phyloP scores from a whole-genome alignment of 768 basidiomycete species.

The Pleurotus tuoliensis region DNA sequence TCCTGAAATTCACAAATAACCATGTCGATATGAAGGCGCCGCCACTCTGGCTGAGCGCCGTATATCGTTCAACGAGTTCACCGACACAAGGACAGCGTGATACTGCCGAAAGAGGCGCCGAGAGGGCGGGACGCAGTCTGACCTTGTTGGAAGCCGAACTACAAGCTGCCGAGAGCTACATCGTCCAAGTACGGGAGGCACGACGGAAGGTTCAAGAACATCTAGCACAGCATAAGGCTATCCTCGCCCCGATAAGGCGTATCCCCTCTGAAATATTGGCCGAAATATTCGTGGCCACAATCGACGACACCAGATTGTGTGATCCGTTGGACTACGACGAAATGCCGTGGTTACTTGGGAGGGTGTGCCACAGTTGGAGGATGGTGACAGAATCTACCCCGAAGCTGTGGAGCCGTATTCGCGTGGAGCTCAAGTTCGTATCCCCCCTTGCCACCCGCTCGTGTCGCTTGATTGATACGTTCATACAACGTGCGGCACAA shows the following conservation, averaged over 20 bases:
- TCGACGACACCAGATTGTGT: background rate
- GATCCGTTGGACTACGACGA: background rate
- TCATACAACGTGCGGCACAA: background rate
- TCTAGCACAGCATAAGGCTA: background rate
- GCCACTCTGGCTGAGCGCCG: background rate
- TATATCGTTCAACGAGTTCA: background rate
- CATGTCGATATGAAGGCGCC: background rate
- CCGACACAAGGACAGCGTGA: background rate
- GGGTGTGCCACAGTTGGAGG: slow-evolving; percentile 3
- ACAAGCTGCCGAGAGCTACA: background rate
- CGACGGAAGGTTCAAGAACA: background rate
- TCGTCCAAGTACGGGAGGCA: background rate
- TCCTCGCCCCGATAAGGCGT: slow-evolving; percentile 5
- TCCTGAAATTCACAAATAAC: background rate
- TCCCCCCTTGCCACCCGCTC: background rate
- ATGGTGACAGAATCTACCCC: background rate
- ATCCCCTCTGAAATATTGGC: slow-evolving; percentile 1
- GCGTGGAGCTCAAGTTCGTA: background rate
- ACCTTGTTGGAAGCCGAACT: background rate
- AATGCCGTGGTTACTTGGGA: slow-evolving; percentile 1
- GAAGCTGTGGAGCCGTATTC: slow-evolving; percentile 1
- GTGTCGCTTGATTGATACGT: background rate
- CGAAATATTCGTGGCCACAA: slow-evolving; percentile 1
- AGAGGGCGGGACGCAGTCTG: background rate
- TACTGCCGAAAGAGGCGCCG: background rate